phyloP scores from a whole-genome alignment of 306 rosid species.

The Ormosia semicastrata region DNA sequence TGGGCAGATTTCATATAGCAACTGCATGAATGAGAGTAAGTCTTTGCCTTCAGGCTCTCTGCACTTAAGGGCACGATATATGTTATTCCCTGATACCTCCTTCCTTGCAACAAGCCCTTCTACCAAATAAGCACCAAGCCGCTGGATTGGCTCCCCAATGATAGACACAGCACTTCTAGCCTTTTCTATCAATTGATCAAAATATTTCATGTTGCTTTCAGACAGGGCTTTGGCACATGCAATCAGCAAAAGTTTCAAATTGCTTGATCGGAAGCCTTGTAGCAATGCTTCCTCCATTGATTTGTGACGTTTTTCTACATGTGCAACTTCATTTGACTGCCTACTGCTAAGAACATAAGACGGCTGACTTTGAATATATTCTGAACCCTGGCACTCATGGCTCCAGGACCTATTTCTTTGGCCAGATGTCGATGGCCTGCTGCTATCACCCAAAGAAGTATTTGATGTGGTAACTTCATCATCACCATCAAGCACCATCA shows the following conservation, averaged over 20 bases:
- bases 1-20: constrained; percentile 79
- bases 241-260: constrained; percentile 65
- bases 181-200: constrained; percentile 50
- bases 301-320: constrained; percentile 51
- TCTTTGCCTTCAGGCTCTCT: constrained; percentile 77
- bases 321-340: constrained; percentile 35
- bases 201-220: constrained; percentile 45
- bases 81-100: constrained; percentile 66
- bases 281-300: constrained; percentile 41
- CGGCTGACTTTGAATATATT: constrained; percentile 29
- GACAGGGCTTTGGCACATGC: constrained; percentile 69
- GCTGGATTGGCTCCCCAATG: constrained; percentile 75
- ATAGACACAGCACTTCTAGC: constrained; percentile 70
- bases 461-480: constrained; percentile 41
- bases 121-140: constrained; percentile 86
- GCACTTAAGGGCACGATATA: constrained; percentile 67
- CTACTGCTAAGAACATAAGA: constrained; percentile 32
- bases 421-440: constrained; percentile 25
- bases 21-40: constrained; percentile 76
- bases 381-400: constrained; percentile 30
- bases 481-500: constrained; percentile 65
- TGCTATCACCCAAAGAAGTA: constrained; percentile 36
- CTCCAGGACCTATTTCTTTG: constrained; percentile 47
- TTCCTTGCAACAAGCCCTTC: constrained; percentile 92
- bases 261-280: constrained; percentile 38